phyloP scores from a whole-genome alignment of 805 yeast species.

The Pichia paraexigua region DNA sequence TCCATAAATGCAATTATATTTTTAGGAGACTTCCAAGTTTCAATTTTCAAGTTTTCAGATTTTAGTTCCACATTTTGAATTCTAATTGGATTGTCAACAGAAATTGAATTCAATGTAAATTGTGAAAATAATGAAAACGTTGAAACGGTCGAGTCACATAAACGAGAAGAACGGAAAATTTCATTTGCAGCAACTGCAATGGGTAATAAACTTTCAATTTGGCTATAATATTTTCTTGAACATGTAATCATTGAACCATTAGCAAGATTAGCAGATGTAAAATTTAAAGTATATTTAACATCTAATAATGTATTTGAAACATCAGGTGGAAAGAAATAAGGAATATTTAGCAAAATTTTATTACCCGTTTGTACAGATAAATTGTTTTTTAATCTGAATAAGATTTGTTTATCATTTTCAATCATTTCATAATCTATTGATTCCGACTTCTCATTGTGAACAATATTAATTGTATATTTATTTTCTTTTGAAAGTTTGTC shows the following conservation, averaged over 20 bases:
- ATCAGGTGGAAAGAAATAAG: conserved; percentile 29
- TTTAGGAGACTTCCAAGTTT: conserved; percentile 27
- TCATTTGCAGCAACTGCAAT: conserved; percentile 78
- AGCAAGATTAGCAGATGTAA: conserved; percentile 5
- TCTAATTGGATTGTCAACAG: conserved; percentile 44
- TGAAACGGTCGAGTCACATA: not conserved
- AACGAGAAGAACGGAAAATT: conserved; percentile 47
- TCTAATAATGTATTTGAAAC: conserved; percentile 25
- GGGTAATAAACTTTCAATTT: conserved; percentile 45
- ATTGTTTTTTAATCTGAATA: conserved; percentile 10
- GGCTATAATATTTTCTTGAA: conserved; percentile 14
- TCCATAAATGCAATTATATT: conserved; percentile 51
- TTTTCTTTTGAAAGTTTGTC: conserved; percentile 22
- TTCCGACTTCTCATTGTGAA: conserved; percentile 2
- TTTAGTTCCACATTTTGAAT: conserved; percentile 33
- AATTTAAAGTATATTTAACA: conserved; percentile 16
- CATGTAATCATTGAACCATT: conserved; percentile 9
- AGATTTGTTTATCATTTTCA: conserved; percentile 11
- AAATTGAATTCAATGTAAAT: conserved; percentile 59
- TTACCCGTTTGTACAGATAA: conserved; percentile 6
- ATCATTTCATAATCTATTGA: conserved; percentile 11
- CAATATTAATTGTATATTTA: conserved; percentile 7
- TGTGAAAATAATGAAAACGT: conserved; percentile 44
- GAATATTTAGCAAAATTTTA: conserved; percentile 16
- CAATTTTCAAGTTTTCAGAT: conserved; percentile 16